Evolutionary conservation across 1,284 basidiomycete genomes (phyloP).

Genomic region (Ustilago esculenta): DNA sequence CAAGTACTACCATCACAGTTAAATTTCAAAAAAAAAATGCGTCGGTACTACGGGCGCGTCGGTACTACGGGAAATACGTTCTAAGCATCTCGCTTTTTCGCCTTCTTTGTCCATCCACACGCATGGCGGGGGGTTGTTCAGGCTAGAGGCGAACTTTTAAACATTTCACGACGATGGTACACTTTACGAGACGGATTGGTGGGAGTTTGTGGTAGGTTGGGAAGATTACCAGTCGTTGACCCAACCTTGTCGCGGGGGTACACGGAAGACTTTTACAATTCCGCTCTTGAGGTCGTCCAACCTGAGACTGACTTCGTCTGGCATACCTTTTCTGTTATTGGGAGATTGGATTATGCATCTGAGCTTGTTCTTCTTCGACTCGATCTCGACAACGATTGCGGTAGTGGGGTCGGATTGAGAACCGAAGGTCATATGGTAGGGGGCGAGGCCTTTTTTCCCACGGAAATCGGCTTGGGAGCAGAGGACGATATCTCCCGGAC

Average conservation of each 20-base stretch:
- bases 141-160: too few relatives aligned
- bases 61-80: too few relatives aligned
- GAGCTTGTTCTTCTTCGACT: constrained; percentile 55
- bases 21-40: too few relatives aligned
- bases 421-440: constrained; percentile 75
- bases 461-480: constrained; percentile 83
- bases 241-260: constrained; percentile 41
- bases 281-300: constrained; percentile 89
- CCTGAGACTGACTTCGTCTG: constrained; percentile 82
- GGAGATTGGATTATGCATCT: constrained; percentile 73
- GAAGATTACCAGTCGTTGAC: constrained; percentile 26
- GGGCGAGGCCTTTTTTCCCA: constrained; percentile 81
- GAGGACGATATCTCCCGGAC: constrained; percentile 84
- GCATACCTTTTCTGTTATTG: constrained; percentile 68
- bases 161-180: too few relatives aligned
- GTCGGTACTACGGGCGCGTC: too few relatives aligned
- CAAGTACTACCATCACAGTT: too few relatives aligned
- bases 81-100: too few relatives aligned
- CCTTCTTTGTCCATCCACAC: too few relatives aligned
- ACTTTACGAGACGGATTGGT: too few relatives aligned
- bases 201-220: too few relatives aligned
- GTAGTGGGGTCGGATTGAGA: constrained; percentile 75
- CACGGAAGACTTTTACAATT: constrained; percentile 70
- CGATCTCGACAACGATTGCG: constrained; percentile 80
- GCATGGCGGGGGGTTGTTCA: too few relatives aligned